Conservation (phyloP, 192 early-diverging fungal species). For the Helicostylum pulchrum region DNA sequence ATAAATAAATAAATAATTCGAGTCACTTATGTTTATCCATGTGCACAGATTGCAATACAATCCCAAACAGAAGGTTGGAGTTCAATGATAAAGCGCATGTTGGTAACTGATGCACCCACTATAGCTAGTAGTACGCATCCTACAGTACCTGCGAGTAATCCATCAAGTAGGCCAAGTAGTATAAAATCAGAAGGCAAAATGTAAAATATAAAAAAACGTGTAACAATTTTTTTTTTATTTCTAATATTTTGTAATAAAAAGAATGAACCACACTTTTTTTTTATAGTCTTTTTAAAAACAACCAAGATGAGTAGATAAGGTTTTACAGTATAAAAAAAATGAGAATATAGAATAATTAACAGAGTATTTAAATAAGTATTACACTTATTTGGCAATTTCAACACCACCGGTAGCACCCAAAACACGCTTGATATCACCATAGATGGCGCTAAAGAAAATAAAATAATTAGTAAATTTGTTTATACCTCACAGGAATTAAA, state of each 20-base stretch:
- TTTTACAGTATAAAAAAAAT: not conserved
- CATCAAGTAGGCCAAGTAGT: too few species aligned
- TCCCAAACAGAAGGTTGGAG: conserved; percentile 50
- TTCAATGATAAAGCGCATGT: conserved; percentile 53
- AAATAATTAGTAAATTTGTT: not conserved
- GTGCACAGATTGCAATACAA: conserved; percentile 47
- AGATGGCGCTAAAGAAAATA: conserved; percentile 45
- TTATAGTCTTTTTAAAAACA: not conserved
- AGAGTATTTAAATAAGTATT: not conserved
- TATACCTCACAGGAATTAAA: too few species aligned
- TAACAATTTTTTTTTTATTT: not conserved
- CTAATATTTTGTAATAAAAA: too few species aligned
- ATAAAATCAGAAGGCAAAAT: too few species aligned
- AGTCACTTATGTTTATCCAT: not conserved
- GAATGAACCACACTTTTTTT: not conserved
- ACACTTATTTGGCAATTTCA: conserved; percentile 46
- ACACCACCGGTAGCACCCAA: conserved; percentile 58
- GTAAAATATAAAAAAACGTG: conserved; percentile 3
- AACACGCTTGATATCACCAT: conserved; percentile 57
- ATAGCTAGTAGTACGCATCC: not conserved
- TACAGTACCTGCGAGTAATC: too few species aligned
- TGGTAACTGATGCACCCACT: conserved; percentile 40
- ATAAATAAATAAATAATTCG: not conserved
- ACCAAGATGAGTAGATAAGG: not conserved
- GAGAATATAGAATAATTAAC: not conserved